A percentile compares a stretch with the other conserved stretches of the same genome.
Evolutionary conservation across 2,329 filamentous ascomycete genomes (phyloP).

Genomic region (Microdochium nivale): DNA sequence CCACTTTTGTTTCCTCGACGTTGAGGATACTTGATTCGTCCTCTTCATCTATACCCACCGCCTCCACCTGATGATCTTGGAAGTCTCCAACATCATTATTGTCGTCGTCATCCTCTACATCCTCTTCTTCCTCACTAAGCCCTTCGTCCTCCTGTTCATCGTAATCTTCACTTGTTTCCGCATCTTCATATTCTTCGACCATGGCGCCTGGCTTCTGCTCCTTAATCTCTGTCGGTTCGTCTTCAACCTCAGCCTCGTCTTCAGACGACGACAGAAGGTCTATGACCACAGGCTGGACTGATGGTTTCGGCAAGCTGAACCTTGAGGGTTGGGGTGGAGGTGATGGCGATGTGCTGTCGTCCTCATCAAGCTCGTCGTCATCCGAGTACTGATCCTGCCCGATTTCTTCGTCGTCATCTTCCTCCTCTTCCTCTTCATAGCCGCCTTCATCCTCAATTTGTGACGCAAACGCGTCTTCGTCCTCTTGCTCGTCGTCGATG

Average conservation of each 20-base stretch:
- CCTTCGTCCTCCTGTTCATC: slow-evolving; percentile 10
- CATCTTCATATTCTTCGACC: background rate
- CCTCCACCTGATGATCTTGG: slow-evolving; percentile 2
- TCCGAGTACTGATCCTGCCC: slow-evolving; percentile 9
- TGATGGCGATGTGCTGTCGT: slow-evolving; percentile 3
- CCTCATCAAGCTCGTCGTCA: slow-evolving; percentile 12
- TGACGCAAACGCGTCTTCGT: slow-evolving; percentile 5
- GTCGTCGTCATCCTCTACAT: slow-evolving; percentile 8
- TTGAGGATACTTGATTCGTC: slow-evolving; percentile 7
- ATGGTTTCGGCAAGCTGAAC: background rate
- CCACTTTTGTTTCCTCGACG: background rate
- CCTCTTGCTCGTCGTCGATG: slow-evolving; percentile 4
- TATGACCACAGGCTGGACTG: slow-evolving; percentile 12
- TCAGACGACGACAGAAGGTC: slow-evolving; percentile 16
- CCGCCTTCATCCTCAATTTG: slow-evolving; percentile 7
- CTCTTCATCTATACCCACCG: slow-evolving; percentile 8
- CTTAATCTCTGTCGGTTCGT: background rate
- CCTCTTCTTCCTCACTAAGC: slow-evolving; percentile 2
- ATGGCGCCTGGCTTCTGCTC: background rate
- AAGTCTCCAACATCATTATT: slow-evolving; percentile 7
- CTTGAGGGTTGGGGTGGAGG: slow-evolving; percentile 3
- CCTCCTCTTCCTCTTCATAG: slow-evolving; percentile 7
- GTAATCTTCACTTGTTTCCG: background rate
- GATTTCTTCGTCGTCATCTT: slow-evolving; percentile 4
- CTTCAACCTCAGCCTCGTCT: slow-evolving; percentile 11